Base-by-base conservation (phyloP, 1,284 basidiomycete genomes). In the Microbotryum violaceum region DNA sequence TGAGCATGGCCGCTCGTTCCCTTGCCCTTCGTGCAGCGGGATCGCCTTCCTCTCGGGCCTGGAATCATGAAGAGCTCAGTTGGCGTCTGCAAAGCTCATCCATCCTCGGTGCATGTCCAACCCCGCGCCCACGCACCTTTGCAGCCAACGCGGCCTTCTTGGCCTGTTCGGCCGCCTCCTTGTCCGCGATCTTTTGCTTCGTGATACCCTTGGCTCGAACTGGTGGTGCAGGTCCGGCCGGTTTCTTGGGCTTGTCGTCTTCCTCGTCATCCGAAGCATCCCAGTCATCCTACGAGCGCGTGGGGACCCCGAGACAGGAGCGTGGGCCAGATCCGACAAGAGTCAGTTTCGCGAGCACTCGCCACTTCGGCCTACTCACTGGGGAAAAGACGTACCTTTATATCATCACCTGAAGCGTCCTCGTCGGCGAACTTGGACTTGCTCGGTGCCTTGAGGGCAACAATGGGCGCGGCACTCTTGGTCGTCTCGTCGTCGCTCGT, bases 121-220 rank as follows among this genome's bases (percentile, higher is more conserved):
- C 3, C 20, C 37, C 55, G 33, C n/a, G 47, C 18, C 18, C 12
- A 51, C 56, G 68, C 62, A 68, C 70, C 66, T 53, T 62, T 47
- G 45, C 81, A 79, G 37, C 72, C 67, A 18, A 63, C 68, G 52
- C 85, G 61, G 66, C 67, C 29, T 61, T 54, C 49, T 62, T 63
- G n/a, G 68, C 70, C 45, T 82, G 82, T 64, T 78, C 79, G 1
- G 87, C 88, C 8, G 63, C 70, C 70, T 89, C 89, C 76, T 89
- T 93, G 77, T 91, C 89, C 0, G 89, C 90, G 3, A 94, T 78
- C 76, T 92, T 93, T 52, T 83, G 82, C 76, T 93, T 94, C 68
- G 93, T 77, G 0, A 86, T 89, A 61, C 88, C 88, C 78, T 91
- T 93, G 79, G 93, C 84, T 23, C 85, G 83, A 50, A 78, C 79